Base-by-base conservation (phyloP, 805 yeast species). In the Yarrowia osloensis region DNA sequence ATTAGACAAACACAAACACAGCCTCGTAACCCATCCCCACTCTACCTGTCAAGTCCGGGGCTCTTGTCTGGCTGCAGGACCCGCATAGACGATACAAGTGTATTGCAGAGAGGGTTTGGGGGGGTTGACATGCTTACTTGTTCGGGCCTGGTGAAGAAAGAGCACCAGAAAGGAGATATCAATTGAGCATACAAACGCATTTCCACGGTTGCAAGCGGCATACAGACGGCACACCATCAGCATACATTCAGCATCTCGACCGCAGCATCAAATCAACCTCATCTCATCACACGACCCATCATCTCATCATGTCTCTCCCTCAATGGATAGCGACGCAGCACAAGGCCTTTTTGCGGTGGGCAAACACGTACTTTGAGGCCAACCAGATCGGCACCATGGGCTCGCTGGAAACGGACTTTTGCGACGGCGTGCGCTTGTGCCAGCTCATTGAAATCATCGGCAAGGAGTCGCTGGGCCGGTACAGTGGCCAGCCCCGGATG, bases 251-350 rank as follows among this genome's bases (percentile, higher is more conserved):
- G n/a, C n/a, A n/a, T n/a, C n/a, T n/a, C n/a, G n/a, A n/a, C n/a
- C n/a, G n/a, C n/a, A n/a, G n/a, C n/a, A n/a, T 5, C 29, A 28
- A 33, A 33, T 9, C 46, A 42, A 4, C 46, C 12, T 17, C 52
- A 46, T 5, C 52, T 6, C 35, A 19, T 17, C 21, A 17, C 52
- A 28, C 52, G 12, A 17, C 19, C 31, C 8, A 21, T n/a, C 3
- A 17, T 7, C n/a, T n/a, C 42, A 37, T 11, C 33, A 17, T 46
- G 67, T 69, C 57, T 19, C 71, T 73, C 84, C 76, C 79, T 1
- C 75, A 71, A 19, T 78, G 81, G 81, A 74, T 78, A 19, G 77
- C 76, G 17, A 75, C 80, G 11, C 81, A 78, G 70, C 77, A 77
- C 68, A 76, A 75, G 69, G 79, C 79, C 13, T 78, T 78, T 52